Evolutionary conservation across 179 eudicot genomes (phyloP), one percentile per base, ranked within the genome.

Genomic region (Patellifolia procumbens): DNA sequence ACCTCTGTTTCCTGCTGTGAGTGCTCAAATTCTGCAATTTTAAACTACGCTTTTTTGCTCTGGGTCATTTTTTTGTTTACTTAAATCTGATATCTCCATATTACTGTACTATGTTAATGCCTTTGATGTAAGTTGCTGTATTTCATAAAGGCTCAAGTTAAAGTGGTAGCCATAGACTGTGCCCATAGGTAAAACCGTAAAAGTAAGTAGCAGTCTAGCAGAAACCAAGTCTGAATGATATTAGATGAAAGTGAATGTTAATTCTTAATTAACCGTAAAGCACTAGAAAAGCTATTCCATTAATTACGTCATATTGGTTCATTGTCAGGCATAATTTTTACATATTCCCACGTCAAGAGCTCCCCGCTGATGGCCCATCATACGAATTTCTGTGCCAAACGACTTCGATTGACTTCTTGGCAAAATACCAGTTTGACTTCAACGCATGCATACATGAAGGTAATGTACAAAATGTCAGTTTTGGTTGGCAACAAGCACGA

Each of bases 321-420:
- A 53, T 75, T 86, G 51, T 31, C 89, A 96, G 99, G 87, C 94
- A 96, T 89, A 96, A 96, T 67, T 93, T 91, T 72, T 96, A 88
- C 78, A 81, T 93, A 61, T 96, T 96, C 83, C 99, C 98, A 28
- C 92, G 97, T 43, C 89, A 93, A 82, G 98, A 91, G 86, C 83
- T 91, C 80, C 79, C 89, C 34, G 83, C 80, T 28, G 86, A 82
- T 85, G 89, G 87, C 15, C 83, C 82, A 9, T 81, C 92, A 15
- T 78, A 72, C 77, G 99, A 96, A 84, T 96, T 96, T 83, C 75
- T 89, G 37, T 96, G 98, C 90, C 98, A 96, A 86, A 93, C 99
- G 55, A 70, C 83, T 51, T 96, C 99, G 2, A 73, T 96, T 49
- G 98, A 90, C 68, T 96, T 96, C 86, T 88, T 96, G 91, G 90